Base-by-base conservation (phyloP, 2,329 filamentous ascomycete genomes). In the Botrytis sinoallii region DNA sequence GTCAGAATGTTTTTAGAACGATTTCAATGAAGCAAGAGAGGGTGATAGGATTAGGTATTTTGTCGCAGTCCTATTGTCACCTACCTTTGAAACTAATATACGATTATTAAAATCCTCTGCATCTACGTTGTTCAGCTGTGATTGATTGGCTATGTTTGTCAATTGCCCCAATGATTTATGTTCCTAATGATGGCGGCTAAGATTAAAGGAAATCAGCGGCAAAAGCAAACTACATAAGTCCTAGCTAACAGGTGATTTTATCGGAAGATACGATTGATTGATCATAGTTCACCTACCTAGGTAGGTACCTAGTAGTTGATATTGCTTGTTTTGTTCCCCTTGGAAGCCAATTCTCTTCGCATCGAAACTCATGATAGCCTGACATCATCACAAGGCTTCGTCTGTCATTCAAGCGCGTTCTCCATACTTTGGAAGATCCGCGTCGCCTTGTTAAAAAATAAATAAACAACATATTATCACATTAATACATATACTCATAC, bases 311-410 rank as follows among this genome's bases (percentile, higher is more conserved):
- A 14, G 40, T 57, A 29, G 52, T 29, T 57, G 52, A 32, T 16
- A n/a, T 40, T 63, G 22, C 6, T 32, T 42, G 10, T 57, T 57
- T 42, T 68, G 65, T 55, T 68, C 65, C 14, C 16, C 16, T 68
- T 32, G 18, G 20, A 55, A 63, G 40, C 1, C 25, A 25, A 65
- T 64, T 38, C 29, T 48, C 16, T 12, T 46, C 29, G n/a, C 38
- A 72, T 44, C 22, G 22, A 16, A 72, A 38, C 40, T 29, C 42
- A 69, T 59, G 16, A 68, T 14, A 42, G 64, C 71, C 71, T 72
- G 71, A 72, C 71, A 72, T 72, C 71, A 72, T 73, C 71, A 63
- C 70, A 67, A 72, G 70, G 70, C 70, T 67, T 57, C n/a, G 61
- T 66, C 52, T 64, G 42, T 48, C 71, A 73, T 35, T 66, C 66